These are phyloP conservation scores for Globisporangium paddicum DNA, from an alignment of 352 stramenopile species.

Conservation along the genomic window DNA sequence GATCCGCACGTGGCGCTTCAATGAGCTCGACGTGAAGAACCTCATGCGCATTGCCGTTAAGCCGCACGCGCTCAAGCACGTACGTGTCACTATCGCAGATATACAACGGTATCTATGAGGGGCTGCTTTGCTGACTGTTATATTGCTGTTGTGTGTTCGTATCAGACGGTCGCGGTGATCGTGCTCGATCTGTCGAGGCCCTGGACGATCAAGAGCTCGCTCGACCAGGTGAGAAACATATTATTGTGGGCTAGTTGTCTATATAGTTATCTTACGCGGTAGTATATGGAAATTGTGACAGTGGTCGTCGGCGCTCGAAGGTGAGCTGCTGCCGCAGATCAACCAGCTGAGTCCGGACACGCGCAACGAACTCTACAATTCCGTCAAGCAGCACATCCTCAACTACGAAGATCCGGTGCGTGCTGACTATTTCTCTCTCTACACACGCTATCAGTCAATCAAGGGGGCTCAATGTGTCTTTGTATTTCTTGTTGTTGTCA, in stretches of 20 bases:
- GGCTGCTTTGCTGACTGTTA: not conserved
- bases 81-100: constrained; percentile 5
- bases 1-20: constrained; percentile 74
- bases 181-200: constrained; percentile 68
- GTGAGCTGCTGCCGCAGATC: constrained; percentile 66
- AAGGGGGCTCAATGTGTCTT: not conserved
- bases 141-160: not conserved
- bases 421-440: constrained; percentile 1
- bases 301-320: constrained; percentile 74
- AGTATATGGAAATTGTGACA: constrained; percentile 14
- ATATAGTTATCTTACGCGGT: no score
- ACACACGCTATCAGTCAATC: no score
- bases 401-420: constrained; percentile 74
- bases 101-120: not conserved
- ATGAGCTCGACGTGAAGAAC: constrained; percentile 59
- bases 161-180: constrained; percentile 58
- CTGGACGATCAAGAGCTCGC: constrained; percentile 77
- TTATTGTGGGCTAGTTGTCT: not conserved
- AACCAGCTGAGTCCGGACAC: constrained; percentile 47
- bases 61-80: constrained; percentile 43
- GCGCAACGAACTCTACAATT: constrained; percentile 52
- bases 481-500: constrained; percentile 14
- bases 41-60: constrained; percentile 70
- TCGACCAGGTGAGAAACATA: constrained; percentile 43
- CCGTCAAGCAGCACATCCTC: constrained; percentile 71